These are phyloP conservation scores for Candida nemodendra DNA, from an alignment of 805 yeast species.

Conservation along the genomic window DNA sequence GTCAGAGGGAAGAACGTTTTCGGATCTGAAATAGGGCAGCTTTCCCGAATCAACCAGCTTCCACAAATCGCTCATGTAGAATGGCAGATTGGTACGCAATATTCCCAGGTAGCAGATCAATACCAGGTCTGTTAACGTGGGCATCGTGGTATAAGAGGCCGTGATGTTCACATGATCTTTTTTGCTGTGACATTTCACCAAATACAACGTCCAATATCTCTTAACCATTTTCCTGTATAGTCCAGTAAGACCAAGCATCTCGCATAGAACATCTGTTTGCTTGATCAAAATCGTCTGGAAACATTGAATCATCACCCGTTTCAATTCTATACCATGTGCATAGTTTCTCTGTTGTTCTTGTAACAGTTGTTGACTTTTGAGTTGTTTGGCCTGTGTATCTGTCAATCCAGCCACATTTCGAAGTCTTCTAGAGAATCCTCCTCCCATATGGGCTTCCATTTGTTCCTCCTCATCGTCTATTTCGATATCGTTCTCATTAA, in stretches of 20 bases:
- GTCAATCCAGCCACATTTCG: conserved; percentile 45
- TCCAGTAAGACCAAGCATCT: conserved; percentile 21
- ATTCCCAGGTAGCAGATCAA: conserved; percentile 51
- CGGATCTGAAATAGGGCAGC: conserved; percentile 41
- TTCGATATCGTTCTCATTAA: conserved; percentile 75
- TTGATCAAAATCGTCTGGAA: conserved; percentile 41
- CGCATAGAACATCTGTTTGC: conserved; percentile 44
- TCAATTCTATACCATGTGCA: conserved; percentile 26
- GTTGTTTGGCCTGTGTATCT: conserved; percentile 12
- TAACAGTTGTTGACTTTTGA: conserved; percentile 12
- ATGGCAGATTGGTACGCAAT: conserved; percentile 47
- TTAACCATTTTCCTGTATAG: conserved; percentile 32
- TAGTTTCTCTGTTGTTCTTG: conserved; percentile 11
- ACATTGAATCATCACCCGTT: conserved; percentile 18
- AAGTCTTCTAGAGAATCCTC: conserved; percentile 52
- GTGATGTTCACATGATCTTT: conserved; percentile 1
- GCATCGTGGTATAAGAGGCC: conserved; percentile 12
- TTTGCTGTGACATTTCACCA: conserved; percentile 9
- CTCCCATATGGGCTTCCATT: conserved; percentile 58
- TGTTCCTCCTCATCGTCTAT: conserved; percentile 82
- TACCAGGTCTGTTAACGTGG: conserved; percentile 23
- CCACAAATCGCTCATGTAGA: conserved; percentile 49
- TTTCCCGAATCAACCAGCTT: conserved; percentile 40
- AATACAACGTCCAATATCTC: conserved; percentile 25
- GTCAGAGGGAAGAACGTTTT: conserved; percentile 20